A percentile compares a stretch with the other conserved stretches of the same genome.
Evolutionary conservation across 108 stramenopile species (phyloP).

Genomic region (Schizochytrium sp.): DNA sequence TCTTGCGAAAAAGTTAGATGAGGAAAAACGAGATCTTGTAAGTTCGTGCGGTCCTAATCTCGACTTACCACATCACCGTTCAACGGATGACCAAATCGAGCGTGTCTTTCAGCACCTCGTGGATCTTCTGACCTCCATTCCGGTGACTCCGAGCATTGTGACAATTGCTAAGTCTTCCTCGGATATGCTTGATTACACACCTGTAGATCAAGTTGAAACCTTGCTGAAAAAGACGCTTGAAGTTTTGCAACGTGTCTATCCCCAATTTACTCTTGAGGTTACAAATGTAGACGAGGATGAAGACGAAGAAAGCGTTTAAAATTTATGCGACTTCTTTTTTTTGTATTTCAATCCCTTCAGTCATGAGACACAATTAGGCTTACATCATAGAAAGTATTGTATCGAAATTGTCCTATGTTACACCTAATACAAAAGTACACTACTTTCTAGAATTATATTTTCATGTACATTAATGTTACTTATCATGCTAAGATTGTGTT

Average conservation of each 20-base stretch:
- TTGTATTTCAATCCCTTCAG: no score
- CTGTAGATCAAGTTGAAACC: background rate
- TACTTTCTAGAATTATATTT: no score
- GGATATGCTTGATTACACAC: constrained; percentile 47
- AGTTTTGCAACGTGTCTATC: background rate
- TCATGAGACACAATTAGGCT: no score
- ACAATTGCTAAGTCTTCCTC: constrained; percentile 55
- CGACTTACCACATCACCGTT: constrained; percentile 55
- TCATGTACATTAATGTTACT: no score
- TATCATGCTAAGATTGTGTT: no score
- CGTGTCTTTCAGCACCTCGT: background rate
- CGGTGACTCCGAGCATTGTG: constrained; percentile 9
- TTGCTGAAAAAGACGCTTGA: background rate
- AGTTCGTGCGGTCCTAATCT: constrained; percentile 48
- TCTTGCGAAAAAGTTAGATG: background rate
- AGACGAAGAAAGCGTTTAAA: no score
- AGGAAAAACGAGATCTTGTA: background rate
- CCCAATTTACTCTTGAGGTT: background rate
- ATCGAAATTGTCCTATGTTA: no score
- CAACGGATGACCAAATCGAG: background rate
- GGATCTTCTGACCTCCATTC: background rate
- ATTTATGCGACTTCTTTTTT: no score
- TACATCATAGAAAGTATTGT: no score
- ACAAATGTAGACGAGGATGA: background rate
- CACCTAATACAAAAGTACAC: no score